Evolutionary conservation across 805 yeast genomes (phyloP).

Genomic region (Lipomyces mesembrius): DNA sequence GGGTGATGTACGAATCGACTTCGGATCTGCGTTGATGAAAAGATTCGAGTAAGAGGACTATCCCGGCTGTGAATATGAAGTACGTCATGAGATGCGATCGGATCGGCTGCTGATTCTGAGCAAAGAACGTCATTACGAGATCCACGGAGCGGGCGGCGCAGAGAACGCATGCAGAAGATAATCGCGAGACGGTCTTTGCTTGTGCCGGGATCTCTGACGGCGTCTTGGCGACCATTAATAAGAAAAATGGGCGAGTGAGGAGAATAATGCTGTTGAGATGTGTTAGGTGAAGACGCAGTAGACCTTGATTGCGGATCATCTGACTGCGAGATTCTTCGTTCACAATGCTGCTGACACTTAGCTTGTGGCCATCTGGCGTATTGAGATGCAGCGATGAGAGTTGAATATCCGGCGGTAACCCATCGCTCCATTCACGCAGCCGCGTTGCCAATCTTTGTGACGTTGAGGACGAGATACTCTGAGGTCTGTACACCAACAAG

Average conservation of each 20-base stretch:
- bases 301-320: conserved; percentile 40
- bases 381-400: conserved; percentile 31
- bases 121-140: conserved; percentile 36
- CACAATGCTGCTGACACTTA: conserved; percentile 2
- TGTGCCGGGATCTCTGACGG: conserved; percentile 27
- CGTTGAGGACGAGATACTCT: conserved; percentile 38
- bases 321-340: conserved; percentile 25
- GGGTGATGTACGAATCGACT: conserved; percentile 36
- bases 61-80: conserved; percentile 37
- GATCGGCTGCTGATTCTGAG: conserved; percentile 37
- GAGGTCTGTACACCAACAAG: conserved; percentile 37
- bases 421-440: conserved; percentile 38
- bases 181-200: conserved; percentile 33
- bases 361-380: conserved; percentile 10
- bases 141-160: conserved; percentile 38
- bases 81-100: conserved; percentile 36
- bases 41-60: conserved; percentile 32
- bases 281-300: conserved; percentile 37
- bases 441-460: conserved; percentile 37
- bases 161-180: conserved; percentile 35
- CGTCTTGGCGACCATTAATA: conserved; percentile 36
- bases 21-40: conserved; percentile 37
- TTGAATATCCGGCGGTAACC: conserved; percentile 37
- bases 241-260: conserved; percentile 39
- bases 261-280: conserved; percentile 39